Conservation (phyloP, 331 rosid genomes). For the Telfairia occidentalis region DNA sequence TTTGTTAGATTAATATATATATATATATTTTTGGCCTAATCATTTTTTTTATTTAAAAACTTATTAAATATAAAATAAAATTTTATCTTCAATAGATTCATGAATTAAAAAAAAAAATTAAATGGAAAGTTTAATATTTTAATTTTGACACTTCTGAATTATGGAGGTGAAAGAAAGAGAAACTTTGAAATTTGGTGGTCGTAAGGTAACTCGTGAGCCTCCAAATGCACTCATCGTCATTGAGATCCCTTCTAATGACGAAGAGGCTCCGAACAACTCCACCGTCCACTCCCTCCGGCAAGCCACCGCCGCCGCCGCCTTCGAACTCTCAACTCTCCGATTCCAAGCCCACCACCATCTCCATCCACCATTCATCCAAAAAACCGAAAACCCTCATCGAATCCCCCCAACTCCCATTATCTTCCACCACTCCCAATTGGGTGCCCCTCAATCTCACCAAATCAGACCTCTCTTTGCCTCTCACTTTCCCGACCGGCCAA, state of each 20-base stretch:
- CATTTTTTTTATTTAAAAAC: too few relatives aligned
- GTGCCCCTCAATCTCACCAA: constrained; percentile 38
- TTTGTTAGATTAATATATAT: too few relatives aligned
- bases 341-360: constrained; percentile 12
- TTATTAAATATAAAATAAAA: too few relatives aligned
- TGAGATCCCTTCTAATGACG: constrained; percentile 23
- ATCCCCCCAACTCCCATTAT: constrained; percentile 10
- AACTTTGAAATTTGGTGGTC: too few relatives aligned
- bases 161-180: too few relatives aligned
- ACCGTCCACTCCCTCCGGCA: constrained; percentile 14
- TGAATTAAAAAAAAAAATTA: too few relatives aligned
- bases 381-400: constrained; percentile 18
- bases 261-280: constrained; percentile 28
- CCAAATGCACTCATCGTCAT: constrained; percentile 25
- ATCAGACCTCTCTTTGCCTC: constrained; percentile 63
- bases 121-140: too few relatives aligned
- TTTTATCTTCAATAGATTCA: too few relatives aligned
- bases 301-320: constrained; percentile 31
- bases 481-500: constrained; percentile 97
- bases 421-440: constrained; percentile 32
- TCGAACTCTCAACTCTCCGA: constrained; percentile 36
- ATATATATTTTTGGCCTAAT: too few relatives aligned
- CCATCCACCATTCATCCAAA: constrained; percentile 13
- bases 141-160: too few relatives aligned
- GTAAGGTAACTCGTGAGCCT: too few relatives aligned